phyloP scores from a whole-genome alignment of 2,329 filamentous ascomycete genomes.

The Zalaria obscura region DNA sequence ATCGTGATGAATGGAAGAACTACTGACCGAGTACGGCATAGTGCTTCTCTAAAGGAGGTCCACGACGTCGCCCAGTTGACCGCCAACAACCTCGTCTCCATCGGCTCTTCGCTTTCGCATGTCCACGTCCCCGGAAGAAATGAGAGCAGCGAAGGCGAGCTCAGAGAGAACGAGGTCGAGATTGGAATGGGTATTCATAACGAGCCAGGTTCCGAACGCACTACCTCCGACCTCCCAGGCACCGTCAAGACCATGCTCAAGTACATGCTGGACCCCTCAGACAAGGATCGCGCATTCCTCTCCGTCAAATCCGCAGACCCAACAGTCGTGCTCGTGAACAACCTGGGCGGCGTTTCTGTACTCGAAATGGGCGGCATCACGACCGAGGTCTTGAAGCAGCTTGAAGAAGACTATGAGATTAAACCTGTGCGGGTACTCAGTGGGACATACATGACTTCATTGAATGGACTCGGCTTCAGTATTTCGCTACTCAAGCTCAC shows the following conservation, averaged over 20 bases:
- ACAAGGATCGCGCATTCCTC: conserved; percentile 58
- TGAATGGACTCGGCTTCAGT: conserved; percentile 60
- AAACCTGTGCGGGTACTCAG: conserved; percentile 47
- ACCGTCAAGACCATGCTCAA: conserved; percentile 46
- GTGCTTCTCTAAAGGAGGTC: conserved; percentile 50
- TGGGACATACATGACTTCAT: conserved; percentile 57
- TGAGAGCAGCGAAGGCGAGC: conserved; percentile 40
- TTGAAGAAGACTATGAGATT: conserved; percentile 44
- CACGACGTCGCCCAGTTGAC: conserved; percentile 55
- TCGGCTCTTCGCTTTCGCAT: conserved; percentile 74
- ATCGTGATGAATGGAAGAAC: not conserved
- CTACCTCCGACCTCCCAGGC: conserved; percentile 25
- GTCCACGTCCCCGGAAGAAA: conserved; percentile 83
- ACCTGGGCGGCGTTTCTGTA: conserved; percentile 58
- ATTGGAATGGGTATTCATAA: conserved; percentile 65
- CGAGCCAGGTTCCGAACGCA: conserved; percentile 26
- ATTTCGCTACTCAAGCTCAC: conserved; percentile 50
- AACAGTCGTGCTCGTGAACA: conserved; percentile 59
- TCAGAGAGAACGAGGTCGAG: conserved; percentile 48
- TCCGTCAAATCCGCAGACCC: conserved; percentile 45
- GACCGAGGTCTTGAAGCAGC: conserved; percentile 48
- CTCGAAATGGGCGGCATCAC: conserved; percentile 62
- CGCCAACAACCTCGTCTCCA: conserved; percentile 65
- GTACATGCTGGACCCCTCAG: conserved; percentile 47
- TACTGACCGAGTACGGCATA: conserved; percentile 7